These are phyloP conservation scores for Climacium dendroides DNA, from an alignment of 225 moss, liverwort and hornwort genomes.

Conservation along the genomic window DNA sequence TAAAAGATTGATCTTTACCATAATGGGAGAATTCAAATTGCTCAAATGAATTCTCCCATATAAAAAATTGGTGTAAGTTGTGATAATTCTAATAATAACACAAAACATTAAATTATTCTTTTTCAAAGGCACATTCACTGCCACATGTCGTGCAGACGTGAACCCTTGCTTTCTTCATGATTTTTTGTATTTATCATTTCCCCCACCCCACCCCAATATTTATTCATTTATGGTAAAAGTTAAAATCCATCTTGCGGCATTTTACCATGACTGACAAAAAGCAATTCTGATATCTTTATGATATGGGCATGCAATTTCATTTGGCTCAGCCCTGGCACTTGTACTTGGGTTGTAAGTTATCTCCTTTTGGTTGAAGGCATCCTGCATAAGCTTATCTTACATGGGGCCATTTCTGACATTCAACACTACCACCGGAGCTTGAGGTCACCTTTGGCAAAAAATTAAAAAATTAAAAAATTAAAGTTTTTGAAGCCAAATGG, in stretches of 20 bases:
- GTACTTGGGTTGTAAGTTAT: background rate
- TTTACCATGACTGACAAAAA: background rate
- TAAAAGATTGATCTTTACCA: background rate
- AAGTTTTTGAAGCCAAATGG: too few relatives aligned
- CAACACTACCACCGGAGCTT: background rate
- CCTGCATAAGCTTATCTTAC: too few relatives aligned
- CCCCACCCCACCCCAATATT: background rate
- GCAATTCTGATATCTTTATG: background rate
- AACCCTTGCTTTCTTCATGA: background rate
- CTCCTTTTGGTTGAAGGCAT: background rate
- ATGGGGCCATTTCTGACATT: background rate
- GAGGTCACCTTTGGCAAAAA: background rate
- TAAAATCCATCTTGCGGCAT: background rate
- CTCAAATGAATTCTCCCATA: background rate
- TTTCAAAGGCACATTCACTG: rapidly evolving
- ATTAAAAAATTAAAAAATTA: rapidly evolving
- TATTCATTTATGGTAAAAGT: background rate
- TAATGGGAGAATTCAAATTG: too few relatives aligned
- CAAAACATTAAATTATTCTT: background rate
- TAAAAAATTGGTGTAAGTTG: too few relatives aligned
- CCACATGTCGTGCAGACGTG: background rate
- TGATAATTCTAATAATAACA: too few relatives aligned
- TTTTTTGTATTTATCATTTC: background rate
- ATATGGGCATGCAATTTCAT: background rate
- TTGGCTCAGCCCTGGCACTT: background rate